Conservation (phyloP, 179 eudicot genomes). For the Dionaea muscipula region DNA sequence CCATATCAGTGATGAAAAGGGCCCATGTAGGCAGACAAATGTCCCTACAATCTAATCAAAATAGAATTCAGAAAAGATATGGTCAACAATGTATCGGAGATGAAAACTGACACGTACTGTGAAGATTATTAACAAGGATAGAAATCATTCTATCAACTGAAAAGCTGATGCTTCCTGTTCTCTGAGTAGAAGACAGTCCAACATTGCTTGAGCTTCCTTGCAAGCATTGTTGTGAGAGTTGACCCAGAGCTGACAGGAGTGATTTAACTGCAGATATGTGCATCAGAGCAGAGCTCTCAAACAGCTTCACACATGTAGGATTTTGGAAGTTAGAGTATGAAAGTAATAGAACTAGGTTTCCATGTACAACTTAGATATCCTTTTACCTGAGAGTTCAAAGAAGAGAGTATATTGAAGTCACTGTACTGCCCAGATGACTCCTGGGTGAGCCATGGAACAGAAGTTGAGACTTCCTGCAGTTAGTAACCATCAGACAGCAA, state of each 20-base stretch:
- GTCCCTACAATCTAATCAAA: too few species aligned
- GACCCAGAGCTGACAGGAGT: slow-evolving; percentile 85
- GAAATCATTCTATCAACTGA: slow-evolving; percentile 85
- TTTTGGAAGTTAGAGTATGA: slow-evolving; percentile 12
- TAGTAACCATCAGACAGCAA: background rate
- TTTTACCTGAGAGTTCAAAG: slow-evolving; percentile 80
- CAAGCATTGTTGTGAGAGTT: slow-evolving; percentile 70
- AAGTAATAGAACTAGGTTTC: slow-evolving; percentile 2
- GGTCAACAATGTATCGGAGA: background rate
- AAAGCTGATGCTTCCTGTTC: slow-evolving; percentile 82
- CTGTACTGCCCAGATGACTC: slow-evolving; percentile 82
- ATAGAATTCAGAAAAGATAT: too few species aligned
- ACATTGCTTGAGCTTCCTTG: slow-evolving; percentile 38
- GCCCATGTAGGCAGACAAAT: too few species aligned
- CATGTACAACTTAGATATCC: slow-evolving; percentile 4
- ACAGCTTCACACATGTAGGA: slow-evolving; percentile 40
- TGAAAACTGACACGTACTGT: slow-evolving; percentile 32
- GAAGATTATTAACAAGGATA: slow-evolving; percentile 75
- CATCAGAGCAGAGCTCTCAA: slow-evolving; percentile 93
- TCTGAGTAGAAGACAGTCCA: slow-evolving; percentile 60
- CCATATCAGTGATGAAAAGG: too few species aligned
- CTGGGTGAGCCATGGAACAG: slow-evolving; percentile 64
- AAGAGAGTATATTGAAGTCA: slow-evolving; percentile 85
- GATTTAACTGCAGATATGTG: slow-evolving; percentile 83
- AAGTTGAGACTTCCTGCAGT: slow-evolving; percentile 64